Evolutionary conservation across 805 yeast species (phyloP), one percentile per base, ranked within the genome.

Genomic region (Saturnispora gosingensis): DNA sequence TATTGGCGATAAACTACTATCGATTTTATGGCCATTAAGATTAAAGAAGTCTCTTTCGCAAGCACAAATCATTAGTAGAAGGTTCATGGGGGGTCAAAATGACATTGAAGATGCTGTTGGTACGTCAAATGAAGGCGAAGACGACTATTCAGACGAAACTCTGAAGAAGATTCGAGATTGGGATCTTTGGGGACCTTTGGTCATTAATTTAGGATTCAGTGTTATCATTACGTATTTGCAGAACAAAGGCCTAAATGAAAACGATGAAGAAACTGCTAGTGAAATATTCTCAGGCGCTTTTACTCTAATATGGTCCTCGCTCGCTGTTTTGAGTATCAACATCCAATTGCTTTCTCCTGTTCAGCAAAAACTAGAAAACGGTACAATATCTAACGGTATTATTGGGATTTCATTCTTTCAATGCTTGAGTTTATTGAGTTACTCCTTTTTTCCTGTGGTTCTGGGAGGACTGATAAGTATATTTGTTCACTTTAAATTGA

Each of bases 131-230:
- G 42, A 44, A 3, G 51, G 51, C 16, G 51, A 52, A 9, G 67
- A 61, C 25, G 72, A 68, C 34, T 68, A 67, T 22, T 66, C 72
- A 2, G 56, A 60, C 38, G 71, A 67, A 16, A 54, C 70, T 3
- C 61, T 68, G 27, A 59, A 60, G 18, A 65, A 67, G 49, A 71
- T 71, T 11, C 55, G 78, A 49, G 83, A 78, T 50, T 79, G 83
- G 83, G 83, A 79, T 62, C 64, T 79, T 47, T 79, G 83, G 83
- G 83, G 83, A 1, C 83, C 83, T 2, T 62, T 79, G 43, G 70
- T 78, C 20, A 75, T 79, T 51, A 74, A 77, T 13, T 67, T 79
- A 45, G 62, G 67, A 11, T 78, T 74, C 56, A 68, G 79, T 20
- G 73, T 77, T 44, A 61, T 75, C 20, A 66, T 78, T 51, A 80